Evolutionary conservation across 2,329 filamentous ascomycete genomes (phyloP), one percentile per base, ranked within the genome.

Genomic region (Microsporum audouinii): DNA sequence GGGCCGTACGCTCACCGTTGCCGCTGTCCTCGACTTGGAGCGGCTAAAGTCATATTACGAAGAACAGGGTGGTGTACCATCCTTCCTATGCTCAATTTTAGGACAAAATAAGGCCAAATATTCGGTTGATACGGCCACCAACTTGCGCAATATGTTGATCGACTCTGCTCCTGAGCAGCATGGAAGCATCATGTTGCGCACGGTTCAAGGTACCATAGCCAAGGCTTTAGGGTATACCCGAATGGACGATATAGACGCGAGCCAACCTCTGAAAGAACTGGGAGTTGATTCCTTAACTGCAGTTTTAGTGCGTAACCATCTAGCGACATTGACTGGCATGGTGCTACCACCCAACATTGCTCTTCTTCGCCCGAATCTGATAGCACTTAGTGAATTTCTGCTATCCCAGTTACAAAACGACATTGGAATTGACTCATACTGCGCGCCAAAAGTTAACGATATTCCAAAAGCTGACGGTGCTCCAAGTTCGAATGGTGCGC

Each of bases 251-350:
- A 23, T 57, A 23, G 53, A 57, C 33, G 12, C 33, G 5, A 33
- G 31, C 5, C 29, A 33, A n/a, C 53, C 53, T 4, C 8, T 57
- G 14, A 27, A 57, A 12, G 53, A 57, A 23, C 31, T 57, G 31
- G 53, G 53, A 39, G 31, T 57, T 36, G 53, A 57, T 8, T 57
- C 53, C 6, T 38, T 57, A 36, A 57, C 53, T 14, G 53, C 53
- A 34, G 31, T 57, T 8, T 38, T 57, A 29, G 23, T 57, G n/a
- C 53, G 53, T 29, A 57, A 57, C n/a, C 53, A 57, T 31, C 53
- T 57, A 10, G 36, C 53, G 14, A 57, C 53, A 17, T 12, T 57
- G 53, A 57, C 53, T 3, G 53, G 53, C 17, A 57, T 57, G 36
- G 12, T 29, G 4, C 31, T 57, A 57, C 53, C 53, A 57, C 53